phyloP scores from a whole-genome alignment of 164 flowering plant species.

The Tetrastigma voinierianum region DNA sequence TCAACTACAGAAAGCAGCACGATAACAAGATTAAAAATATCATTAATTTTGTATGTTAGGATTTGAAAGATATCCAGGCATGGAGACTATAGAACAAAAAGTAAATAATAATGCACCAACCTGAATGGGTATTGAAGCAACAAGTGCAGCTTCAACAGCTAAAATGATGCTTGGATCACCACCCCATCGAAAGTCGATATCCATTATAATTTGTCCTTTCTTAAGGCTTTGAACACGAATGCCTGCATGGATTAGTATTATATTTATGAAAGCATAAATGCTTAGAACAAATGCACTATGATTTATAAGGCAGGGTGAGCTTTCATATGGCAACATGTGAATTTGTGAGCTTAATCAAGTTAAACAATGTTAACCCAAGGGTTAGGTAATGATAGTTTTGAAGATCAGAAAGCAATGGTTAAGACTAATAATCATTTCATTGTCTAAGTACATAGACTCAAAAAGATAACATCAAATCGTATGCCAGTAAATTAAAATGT shows the following conservation, averaged over 20 bases:
- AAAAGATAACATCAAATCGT: too few species aligned
- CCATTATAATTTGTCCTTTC: slow-evolving; percentile 98
- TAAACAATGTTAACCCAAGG: background rate
- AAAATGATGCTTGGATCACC: slow-evolving; percentile 96
- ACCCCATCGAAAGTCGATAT: slow-evolving; percentile 96
- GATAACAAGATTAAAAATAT: background rate
- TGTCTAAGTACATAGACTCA: too few species aligned
- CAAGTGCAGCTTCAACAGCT: slow-evolving; percentile 92
- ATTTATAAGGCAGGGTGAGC: background rate
- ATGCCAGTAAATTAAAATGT: too few species aligned
- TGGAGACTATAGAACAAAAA: too few species aligned
- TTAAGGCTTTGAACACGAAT: slow-evolving; percentile 94
- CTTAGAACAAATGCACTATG: slow-evolving; percentile 1
- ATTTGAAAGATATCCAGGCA: too few species aligned
- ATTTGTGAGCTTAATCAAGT: background rate
- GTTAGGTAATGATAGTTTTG: too few species aligned
- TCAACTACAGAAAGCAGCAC: slow-evolving; percentile 55
- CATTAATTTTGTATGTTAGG: too few species aligned
- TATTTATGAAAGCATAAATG: slow-evolving; percentile 16
- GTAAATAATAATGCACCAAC: slow-evolving; percentile 28
- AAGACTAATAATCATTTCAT: too few species aligned
- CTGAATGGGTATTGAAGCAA: slow-evolving; percentile 97
- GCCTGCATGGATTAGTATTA: slow-evolving; percentile 44
- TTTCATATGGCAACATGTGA: background rate
- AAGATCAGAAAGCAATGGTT: too few species aligned